These are phyloP conservation scores for Canavalia ensiformis DNA, from an alignment of 306 rosid species.

Conservation along the genomic window DNA sequence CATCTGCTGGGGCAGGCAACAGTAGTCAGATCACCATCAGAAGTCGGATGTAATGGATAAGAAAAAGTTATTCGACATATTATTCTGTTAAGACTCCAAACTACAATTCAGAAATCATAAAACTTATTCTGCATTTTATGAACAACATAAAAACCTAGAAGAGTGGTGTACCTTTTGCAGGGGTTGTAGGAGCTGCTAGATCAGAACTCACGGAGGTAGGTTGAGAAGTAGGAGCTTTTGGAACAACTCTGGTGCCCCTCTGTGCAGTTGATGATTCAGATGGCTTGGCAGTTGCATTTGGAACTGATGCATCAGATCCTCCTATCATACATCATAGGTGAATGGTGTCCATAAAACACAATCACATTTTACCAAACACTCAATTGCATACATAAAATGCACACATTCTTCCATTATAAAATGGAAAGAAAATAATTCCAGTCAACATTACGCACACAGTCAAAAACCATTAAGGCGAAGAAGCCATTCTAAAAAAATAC, in stretches of 20 bases:
- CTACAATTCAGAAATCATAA: conserved; percentile 23
- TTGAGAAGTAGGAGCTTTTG: conserved; percentile 83
- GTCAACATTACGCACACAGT: background rate
- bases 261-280: conserved; percentile 64
- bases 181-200: conserved; percentile 61
- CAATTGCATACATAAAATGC: conserved; percentile 4
- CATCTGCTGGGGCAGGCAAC: conserved; percentile 70
- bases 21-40: conserved; percentile 42
- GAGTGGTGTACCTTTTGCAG: conserved; percentile 66
- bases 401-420: conserved; percentile 10
- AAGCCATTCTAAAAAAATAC: background rate
- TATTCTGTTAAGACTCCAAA: background rate
- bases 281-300: conserved; percentile 65
- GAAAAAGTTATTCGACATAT: background rate
- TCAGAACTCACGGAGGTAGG: conserved; percentile 66
- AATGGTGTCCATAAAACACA: conserved; percentile 8
- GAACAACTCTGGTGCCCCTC: conserved; percentile 74
- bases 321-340: conserved; percentile 52
- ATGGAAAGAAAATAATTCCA: conserved; percentile 28
- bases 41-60: conserved; percentile 13
- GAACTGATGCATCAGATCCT: conserved; percentile 54
- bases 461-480: background rate
- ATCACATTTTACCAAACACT: conserved; percentile 27
- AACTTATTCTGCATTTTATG: conserved; percentile 9
- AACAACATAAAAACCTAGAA: conserved; percentile 19